Percentiles rank a stretch among this genome's conserved stretches.
Evolutionary conservation across 169 alveolate species (phyloP).

Genomic region (Cryptosporidium ubiquitum): DNA sequence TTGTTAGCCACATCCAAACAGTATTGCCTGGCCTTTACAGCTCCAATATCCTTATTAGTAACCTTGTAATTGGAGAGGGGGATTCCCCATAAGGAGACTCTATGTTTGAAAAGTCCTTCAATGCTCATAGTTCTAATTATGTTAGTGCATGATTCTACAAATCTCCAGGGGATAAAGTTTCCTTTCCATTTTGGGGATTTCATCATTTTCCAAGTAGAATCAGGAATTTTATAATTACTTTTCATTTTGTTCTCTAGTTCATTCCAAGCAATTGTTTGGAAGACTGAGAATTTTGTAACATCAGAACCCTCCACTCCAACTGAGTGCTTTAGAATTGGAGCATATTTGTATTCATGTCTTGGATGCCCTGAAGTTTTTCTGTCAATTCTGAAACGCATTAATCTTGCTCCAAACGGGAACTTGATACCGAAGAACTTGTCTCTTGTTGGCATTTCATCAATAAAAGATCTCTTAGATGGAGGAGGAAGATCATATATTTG

Average conservation of each 20-base stretch:
- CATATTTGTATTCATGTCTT: conserved; percentile 52
- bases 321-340: conserved; percentile 45
- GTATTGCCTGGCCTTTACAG: not conserved
- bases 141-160: conserved; percentile 67
- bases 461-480: not conserved
- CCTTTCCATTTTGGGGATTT: conserved; percentile 41
- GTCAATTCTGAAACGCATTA: conserved; percentile 49
- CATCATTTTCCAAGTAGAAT: conserved; percentile 58
- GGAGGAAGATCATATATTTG: conserved; percentile 43
- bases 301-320: conserved; percentile 73
- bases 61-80: conserved; percentile 15
- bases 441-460: conserved; percentile 33
- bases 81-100: conserved; percentile 56
- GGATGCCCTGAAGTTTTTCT: conserved; percentile 63
- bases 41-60: conserved; percentile 37
- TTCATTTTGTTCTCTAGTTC: conserved; percentile 10
- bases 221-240: conserved; percentile 25
- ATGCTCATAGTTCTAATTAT: conserved; percentile 56
- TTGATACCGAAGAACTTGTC: conserved; percentile 45
- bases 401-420: conserved; percentile 62
- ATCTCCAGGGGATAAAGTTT: conserved; percentile 64
- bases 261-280: conserved; percentile 65
- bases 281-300: conserved; percentile 37
- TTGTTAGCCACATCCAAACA: conserved; percentile 24
- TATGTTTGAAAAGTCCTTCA: conserved; percentile 18